These are phyloP conservation scores for Sclerotinia minor DNA, from an alignment of 2,329 filamentous ascomycete species.

Conservation along the genomic window DNA sequence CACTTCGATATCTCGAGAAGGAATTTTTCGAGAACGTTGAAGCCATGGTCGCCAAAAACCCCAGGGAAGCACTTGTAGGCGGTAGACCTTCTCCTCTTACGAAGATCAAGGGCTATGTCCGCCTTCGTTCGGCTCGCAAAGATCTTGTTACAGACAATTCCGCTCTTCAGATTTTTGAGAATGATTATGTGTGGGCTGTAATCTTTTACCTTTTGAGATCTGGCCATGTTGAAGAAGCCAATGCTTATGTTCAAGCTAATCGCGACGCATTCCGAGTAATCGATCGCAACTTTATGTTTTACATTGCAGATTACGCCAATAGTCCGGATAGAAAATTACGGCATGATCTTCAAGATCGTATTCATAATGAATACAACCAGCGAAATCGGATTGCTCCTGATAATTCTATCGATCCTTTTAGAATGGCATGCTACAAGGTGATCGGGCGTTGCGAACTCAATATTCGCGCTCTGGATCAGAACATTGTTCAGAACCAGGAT, in stretches of 20 bases:
- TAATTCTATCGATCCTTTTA: conserved; percentile 87
- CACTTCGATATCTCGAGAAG: conserved; percentile 76
- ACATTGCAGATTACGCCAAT: conserved; percentile 81
- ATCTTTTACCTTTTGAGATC: conserved; percentile 89
- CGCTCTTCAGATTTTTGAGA: conserved; percentile 74
- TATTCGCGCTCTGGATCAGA: conserved; percentile 62
- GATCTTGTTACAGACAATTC: conserved; percentile 80
- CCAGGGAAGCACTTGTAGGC: conserved; percentile 83
- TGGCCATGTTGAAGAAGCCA: conserved; percentile 80
- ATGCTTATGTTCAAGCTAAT: conserved; percentile 80
- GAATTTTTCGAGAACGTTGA: conserved; percentile 80
- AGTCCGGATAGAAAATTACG: conserved; percentile 75
- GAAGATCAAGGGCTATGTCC: conserved; percentile 90
- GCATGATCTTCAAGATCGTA: conserved; percentile 78
- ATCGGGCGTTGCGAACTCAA: conserved; percentile 75
- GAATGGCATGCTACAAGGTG: conserved; percentile 97
- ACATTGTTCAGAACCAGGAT: conserved; percentile 54
- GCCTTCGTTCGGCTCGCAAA: conserved; percentile 75
- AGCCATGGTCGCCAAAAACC: conserved; percentile 74
- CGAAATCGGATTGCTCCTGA: conserved; percentile 81
- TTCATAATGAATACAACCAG: conserved; percentile 86
- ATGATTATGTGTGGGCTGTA: conserved; percentile 90
- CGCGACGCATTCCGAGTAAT: conserved; percentile 81
- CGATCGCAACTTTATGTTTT: conserved; percentile 85
- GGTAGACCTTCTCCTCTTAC: conserved; percentile 84